A percentile compares a stretch with the other conserved stretches of the same genome.
These are phyloP conservation scores for Alternaria sp. DNA, from an alignment of 2,329 filamentous ascomycete species.

Conservation along the genomic window DNA sequence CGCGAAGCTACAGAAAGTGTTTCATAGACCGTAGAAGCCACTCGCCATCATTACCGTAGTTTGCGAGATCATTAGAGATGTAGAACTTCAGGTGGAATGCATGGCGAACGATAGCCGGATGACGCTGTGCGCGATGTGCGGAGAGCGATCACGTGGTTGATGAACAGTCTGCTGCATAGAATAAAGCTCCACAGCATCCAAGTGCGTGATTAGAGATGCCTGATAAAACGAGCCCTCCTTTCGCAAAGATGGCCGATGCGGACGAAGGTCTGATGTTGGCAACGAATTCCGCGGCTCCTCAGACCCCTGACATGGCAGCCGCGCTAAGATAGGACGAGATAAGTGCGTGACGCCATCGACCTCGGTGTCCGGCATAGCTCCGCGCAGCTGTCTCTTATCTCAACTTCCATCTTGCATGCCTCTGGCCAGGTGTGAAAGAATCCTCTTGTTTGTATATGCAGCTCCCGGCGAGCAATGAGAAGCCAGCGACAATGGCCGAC, in stretches of 20 bases:
- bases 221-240: background rate
- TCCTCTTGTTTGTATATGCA: slow-evolving; percentile 12
- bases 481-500: slow-evolving; percentile 49
- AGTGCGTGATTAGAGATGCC: background rate
- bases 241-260: background rate
- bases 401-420: background rate
- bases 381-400: background rate
- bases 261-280: background rate
- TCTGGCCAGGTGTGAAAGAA: slow-evolving; percentile 1
- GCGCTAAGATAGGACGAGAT: slow-evolving; percentile 18
- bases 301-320: slow-evolving; percentile 8
- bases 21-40: background rate
- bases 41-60: rapidly evolving
- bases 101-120: background rate
- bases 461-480: slow-evolving; percentile 32
- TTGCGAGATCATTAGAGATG: background rate
- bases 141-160: background rate
- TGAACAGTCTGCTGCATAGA: background rate
- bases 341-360: slow-evolving; percentile 17
- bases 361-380: slow-evolving; percentile 5
- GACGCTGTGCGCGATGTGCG: background rate
- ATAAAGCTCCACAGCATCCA: background rate
- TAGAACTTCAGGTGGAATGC: background rate
- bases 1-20: background rate
- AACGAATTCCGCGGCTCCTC: background rate